phyloP scores from a whole-genome alignment of 2,329 filamentous ascomycete species.

The Colletotrichum sp. region DNA sequence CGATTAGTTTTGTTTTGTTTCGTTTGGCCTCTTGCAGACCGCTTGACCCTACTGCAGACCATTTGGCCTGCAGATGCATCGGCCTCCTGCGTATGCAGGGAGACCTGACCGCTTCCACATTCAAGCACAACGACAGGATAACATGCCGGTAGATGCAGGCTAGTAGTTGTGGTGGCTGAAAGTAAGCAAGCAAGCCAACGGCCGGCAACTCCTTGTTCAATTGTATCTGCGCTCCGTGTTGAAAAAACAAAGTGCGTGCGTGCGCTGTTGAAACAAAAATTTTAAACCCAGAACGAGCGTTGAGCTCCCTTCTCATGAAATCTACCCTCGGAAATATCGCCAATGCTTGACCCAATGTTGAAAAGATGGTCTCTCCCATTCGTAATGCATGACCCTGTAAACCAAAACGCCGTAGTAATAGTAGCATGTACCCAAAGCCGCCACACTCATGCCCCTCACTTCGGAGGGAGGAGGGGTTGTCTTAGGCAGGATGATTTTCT shows the following conservation, averaged over 20 bases:
- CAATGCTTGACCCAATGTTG: constrained; percentile 24
- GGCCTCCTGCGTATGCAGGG: not conserved
- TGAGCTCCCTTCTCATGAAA: constrained; percentile 22
- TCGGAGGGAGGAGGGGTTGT: not conserved
- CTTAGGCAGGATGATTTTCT: not conserved
- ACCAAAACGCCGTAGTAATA: constrained; percentile 5
- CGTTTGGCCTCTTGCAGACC: not conserved
- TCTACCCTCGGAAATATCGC: constrained; percentile 11
- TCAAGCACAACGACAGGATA: not conserved
- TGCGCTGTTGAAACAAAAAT: not conserved
- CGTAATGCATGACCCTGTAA: constrained; percentile 11
- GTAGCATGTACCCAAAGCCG: not conserved
- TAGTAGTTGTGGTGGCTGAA: not conserved
- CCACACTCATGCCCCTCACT: not conserved
- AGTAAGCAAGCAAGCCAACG: not conserved
- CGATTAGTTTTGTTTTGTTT: not conserved
- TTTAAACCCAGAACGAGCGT: constrained; percentile 16
- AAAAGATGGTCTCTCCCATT: constrained; percentile 22
- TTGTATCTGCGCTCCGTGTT: not conserved
- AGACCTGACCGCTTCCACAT: not conserved
- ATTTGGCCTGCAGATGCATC: not conserved
- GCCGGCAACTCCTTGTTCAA: not conserved
- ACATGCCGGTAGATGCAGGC: not conserved
- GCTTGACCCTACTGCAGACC: not conserved
- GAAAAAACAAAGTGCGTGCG: not conserved